Percentiles rank a stretch among this genome's conserved stretches.
phyloP scores from a whole-genome alignment of 495 filamentous ascomycete species.

The Baudoinia panamericana region DNA sequence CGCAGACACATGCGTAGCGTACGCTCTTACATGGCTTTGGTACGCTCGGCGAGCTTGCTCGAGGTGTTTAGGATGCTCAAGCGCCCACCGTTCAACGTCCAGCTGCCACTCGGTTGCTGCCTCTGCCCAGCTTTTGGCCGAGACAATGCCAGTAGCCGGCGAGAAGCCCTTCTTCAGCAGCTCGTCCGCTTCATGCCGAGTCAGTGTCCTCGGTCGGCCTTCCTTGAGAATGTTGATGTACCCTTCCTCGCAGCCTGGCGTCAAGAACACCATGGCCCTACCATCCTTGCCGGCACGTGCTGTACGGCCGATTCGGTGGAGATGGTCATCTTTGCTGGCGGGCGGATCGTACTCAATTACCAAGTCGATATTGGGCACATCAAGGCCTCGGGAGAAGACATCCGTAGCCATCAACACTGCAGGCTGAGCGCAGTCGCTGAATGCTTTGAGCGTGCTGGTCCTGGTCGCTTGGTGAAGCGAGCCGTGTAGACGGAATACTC shows the following conservation, averaged over 20 bases:
- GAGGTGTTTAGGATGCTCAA: constrained; percentile 46
- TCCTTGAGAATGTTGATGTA: constrained; percentile 64
- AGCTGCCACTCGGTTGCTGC: constrained; percentile 67
- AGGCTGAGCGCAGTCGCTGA: constrained; percentile 47
- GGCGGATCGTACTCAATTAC: constrained; percentile 92
- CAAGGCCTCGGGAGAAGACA: constrained; percentile 84
- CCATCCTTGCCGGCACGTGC: constrained; percentile 82
- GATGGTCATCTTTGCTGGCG: constrained; percentile 78
- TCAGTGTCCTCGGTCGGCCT: constrained; percentile 43
- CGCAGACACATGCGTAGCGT: constrained; percentile 77
- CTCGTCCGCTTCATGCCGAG: constrained; percentile 44
- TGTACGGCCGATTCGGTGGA: constrained; percentile 88
- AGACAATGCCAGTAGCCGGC: constrained; percentile 25
- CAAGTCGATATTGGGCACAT: constrained; percentile 84
- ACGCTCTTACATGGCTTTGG: constrained; percentile 84
- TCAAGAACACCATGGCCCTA: constrained; percentile 76
- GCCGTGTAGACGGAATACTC: constrained; percentile 79
- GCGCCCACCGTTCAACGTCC: constrained; percentile 56
- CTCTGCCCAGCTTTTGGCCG: constrained; percentile 42
- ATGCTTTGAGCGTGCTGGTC: constrained; percentile 68
- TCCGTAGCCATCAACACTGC: constrained; percentile 84
- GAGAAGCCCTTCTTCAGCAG: constrained; percentile 48
- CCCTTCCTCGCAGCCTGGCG: constrained; percentile 79
- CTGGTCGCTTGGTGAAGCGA: constrained; percentile 81
- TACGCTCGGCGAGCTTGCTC: constrained; percentile 69